Base-by-base conservation (phyloP, 345 rosid species). In the Cardiospermum halicacabum region DNA sequence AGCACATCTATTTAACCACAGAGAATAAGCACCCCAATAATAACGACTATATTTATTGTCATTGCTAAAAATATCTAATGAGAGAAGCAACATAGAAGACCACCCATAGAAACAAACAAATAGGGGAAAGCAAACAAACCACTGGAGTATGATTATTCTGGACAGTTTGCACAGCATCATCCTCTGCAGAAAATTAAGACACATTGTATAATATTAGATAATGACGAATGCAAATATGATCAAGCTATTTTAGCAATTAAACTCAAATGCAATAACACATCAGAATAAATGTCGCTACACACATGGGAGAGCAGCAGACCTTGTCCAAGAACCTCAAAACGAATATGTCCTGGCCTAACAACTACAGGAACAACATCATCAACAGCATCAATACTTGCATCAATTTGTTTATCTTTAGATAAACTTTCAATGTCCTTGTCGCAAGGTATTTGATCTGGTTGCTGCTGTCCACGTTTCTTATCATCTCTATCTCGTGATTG, bases 271-370 rank as follows among this genome's bases (percentile, higher is more conserved):
- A 58, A 51, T 59, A 54, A 58, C 32, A 45, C 56, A 53, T 47
- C 34, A 32, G 21, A 0, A 10, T 18, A 56, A 11, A n/a, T 24
- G 13, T 37, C 8, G 9, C 25, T 22, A n/a, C 6, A 39, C 28
- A 40, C 34, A 13, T 0, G 30, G 62, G 43, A 53, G 59, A 12
- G 16, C 32, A 53, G 26, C 58, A 65, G 57, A 82, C 96, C 96
- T 83, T 80, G 68, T 56, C 80, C 77, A 7, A 81, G 72, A 25
- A 89, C 82, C 64, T 81, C 78, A 79, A 91, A 95, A 64, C 96
- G 91, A 74, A 95, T 89, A 75, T 95, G 96, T 68, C 97, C 97
- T 25, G 99, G 96, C 81, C 85, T 83, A 67, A 91, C 81, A 62
- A 82, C 89, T 62, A 89, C 60, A 15, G 94, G 96, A 78, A 89